Evolutionary conservation across 2,329 filamentous ascomycete genomes (phyloP), one percentile per base, ranked within the genome.

Genomic region (Alternaria sp.): DNA sequence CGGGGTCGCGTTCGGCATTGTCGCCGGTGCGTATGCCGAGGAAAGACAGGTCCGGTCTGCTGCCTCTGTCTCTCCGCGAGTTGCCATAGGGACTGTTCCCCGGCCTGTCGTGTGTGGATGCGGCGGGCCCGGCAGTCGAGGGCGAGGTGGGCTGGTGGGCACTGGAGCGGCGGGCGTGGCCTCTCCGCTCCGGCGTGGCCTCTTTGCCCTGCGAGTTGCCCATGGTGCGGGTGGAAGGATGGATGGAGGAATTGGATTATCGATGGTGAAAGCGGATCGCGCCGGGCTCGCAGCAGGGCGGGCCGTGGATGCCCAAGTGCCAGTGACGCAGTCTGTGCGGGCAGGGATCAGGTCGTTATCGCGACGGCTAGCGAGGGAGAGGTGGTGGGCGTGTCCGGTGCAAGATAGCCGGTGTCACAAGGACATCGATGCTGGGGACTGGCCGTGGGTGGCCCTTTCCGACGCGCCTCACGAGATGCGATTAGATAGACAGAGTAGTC

Each of bases 11-110:
- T 63, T 87, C 83, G 67, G 79, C 73, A 69, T 75, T 80, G 62
- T 81, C 79, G 44, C 82, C 82, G 6, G 89, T 80, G 58, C 84
- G 83, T 10, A 90, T 81, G 59, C 86, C 85, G 30, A 90, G 82
- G 66, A 90, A 85, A 1, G 86, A 86, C 32, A 90, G 81, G 68
- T 90, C 87, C 45, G 84, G 85, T 59, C 87, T 80, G 79, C 85
- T 88, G 28, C 83, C 82, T 67, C 87, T 82, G 56, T 83, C 83
- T 58, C 79, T 81, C 55, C 86, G 79, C 44, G 83, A 81, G 63
- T 76, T 80, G 66, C 47, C 60, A 54, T 86, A 85, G 55, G 83
- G 65, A 57, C 66, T 71, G 59, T 68, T 79, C 64, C 65, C 68
- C 61, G 67, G 77, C 57, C 72, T 66, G 67, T 75, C 73, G 67